Conservation (phyloP, 305 asterid genomes). For the Fraxinus dipetala region DNA sequence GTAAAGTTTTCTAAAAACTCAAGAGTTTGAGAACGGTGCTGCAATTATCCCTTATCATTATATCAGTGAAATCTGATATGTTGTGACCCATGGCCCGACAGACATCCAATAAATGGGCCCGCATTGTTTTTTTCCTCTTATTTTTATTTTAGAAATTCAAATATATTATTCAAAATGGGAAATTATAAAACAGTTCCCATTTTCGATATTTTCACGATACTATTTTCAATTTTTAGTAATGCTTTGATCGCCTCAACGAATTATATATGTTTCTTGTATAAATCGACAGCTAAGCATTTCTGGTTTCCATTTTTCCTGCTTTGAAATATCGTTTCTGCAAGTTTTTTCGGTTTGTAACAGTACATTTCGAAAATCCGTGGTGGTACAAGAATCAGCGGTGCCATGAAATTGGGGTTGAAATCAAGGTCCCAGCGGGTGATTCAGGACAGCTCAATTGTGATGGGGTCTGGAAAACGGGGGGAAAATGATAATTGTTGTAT, state of each 20-base stretch:
- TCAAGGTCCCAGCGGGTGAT: slow-evolving; percentile 74
- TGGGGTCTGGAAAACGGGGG: slow-evolving; percentile 42
- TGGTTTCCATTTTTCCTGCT: background rate
- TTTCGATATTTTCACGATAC: background rate
- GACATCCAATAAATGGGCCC: background rate
- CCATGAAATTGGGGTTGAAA: slow-evolving; percentile 53
- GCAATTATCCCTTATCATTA: too few species aligned
- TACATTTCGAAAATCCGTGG: slow-evolving; percentile 11
- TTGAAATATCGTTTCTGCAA: background rate
- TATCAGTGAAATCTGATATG: background rate
- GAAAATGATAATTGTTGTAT: slow-evolving; percentile 11
- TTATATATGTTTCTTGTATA: background rate
- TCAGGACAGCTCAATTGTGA: slow-evolving; percentile 62
- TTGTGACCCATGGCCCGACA: background rate
- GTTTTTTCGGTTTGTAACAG: slow-evolving; percentile 5
- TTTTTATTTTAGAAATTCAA: background rate
- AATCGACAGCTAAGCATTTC: background rate
- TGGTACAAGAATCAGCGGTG: slow-evolving; percentile 22
- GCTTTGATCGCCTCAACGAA: background rate
- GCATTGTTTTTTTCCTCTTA: background rate
- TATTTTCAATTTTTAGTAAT: background rate
- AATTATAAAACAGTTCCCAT: background rate
- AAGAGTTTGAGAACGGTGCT: too few species aligned
- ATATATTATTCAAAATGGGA: too few species aligned
- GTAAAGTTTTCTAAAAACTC: too few species aligned